Conservation (phyloP, 2,329 filamentous ascomycete genomes). For the Neofusicoccum sp. region DNA sequence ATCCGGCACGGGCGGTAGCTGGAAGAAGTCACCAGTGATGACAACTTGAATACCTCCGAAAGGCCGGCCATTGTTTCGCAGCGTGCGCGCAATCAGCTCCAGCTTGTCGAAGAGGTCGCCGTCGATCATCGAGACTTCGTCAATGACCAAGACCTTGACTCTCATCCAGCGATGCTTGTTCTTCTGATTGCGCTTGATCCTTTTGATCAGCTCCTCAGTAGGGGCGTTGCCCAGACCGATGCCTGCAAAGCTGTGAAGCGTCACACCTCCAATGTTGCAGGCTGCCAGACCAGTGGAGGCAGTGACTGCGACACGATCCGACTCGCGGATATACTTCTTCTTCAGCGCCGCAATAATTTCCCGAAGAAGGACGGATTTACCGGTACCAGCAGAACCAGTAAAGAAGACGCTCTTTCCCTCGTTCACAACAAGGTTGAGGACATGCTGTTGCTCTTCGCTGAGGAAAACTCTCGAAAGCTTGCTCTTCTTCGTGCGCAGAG, state of each 20-base stretch:
- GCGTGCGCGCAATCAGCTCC: conserved; percentile 78
- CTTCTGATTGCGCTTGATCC: conserved; percentile 86
- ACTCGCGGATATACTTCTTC: conserved; percentile 73
- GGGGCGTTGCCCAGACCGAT: conserved; percentile 94
- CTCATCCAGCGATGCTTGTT: conserved; percentile 86
- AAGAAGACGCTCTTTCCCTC: conserved; percentile 91
- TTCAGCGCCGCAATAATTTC: conserved; percentile 84
- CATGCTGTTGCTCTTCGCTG: conserved; percentile 82
- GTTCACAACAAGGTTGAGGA: conserved; percentile 80
- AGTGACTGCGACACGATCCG: conserved; percentile 87
- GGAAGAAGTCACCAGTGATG: conserved; percentile 97
- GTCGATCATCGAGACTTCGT: conserved; percentile 98
- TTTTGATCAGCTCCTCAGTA: conserved; percentile 78
- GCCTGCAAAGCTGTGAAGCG: conserved; percentile 91
- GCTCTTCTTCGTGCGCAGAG: conserved; percentile 50
- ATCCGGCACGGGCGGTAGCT: conserved; percentile 91
- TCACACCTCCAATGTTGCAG: conserved; percentile 95
- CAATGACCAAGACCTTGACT: conserved; percentile 85
- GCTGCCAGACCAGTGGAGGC: conserved; percentile 95
- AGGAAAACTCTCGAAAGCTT: conserved; percentile 65
- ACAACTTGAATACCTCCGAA: conserved; percentile 97
- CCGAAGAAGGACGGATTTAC: conserved; percentile 94
- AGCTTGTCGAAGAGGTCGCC: conserved; percentile 96
- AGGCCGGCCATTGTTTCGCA: conserved; percentile 87
- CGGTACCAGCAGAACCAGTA: conserved; percentile 92